Conservation (phyloP, 768 basidiomycete genomes). For the Suillus occidentalis region DNA sequence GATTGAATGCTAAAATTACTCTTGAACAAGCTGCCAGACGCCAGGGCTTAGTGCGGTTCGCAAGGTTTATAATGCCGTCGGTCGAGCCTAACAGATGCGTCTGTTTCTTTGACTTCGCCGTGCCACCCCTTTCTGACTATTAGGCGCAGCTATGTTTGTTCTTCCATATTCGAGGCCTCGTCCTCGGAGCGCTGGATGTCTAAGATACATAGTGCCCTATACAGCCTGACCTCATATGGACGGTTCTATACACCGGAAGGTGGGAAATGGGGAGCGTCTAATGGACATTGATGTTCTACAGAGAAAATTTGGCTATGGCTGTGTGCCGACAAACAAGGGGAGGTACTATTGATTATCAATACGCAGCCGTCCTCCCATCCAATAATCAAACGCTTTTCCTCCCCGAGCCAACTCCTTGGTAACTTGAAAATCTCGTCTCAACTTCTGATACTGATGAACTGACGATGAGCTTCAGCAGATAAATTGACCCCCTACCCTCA, state of each 20-base stretch:
- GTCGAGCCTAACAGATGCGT: background rate
- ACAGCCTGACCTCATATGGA: background rate
- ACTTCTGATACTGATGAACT: background rate
- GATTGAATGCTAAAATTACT: background rate
- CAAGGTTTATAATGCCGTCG: background rate
- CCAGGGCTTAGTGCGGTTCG: background rate
- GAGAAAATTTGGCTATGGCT: slow-evolving; percentile 1
- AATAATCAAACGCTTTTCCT: background rate
- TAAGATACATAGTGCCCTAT: background rate
- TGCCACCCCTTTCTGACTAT: background rate
- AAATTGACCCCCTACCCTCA: background rate
- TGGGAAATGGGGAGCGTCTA: background rate
- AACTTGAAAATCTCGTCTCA: background rate
- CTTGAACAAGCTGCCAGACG: background rate
- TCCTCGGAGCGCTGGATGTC: background rate
- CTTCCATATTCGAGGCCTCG: background rate
- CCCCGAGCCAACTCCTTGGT: background rate
- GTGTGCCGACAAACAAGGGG: background rate
- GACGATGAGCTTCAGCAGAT: background rate
- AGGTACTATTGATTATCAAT: background rate
- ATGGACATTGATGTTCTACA: background rate
- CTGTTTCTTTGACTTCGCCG: background rate
- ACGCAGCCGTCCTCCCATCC: background rate
- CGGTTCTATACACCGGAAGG: background rate
- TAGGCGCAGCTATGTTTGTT: background rate